phyloP scores from a whole-genome alignment of 108 stramenopile genomes.

The Cyclotella cryptica region DNA sequence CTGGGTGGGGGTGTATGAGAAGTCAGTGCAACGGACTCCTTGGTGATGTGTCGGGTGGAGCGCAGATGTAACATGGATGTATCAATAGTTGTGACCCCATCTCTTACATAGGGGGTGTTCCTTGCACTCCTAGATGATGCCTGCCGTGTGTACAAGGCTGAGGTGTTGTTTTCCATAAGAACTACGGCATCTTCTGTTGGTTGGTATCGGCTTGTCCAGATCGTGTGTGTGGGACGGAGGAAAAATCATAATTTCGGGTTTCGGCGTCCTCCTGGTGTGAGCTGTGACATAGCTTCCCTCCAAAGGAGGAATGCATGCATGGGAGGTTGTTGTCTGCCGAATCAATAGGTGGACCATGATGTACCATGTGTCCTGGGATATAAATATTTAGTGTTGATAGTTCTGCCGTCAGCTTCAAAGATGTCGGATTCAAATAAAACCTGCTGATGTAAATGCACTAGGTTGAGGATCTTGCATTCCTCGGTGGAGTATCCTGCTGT shows the following conservation, averaged over 20 bases:
- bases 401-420: neutral
- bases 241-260: neutral
- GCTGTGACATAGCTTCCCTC: neutral
- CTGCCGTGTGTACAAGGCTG: no score
- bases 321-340: neutral
- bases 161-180: no score
- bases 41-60: no score
- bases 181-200: no score
- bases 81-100: no score
- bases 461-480: constrained; percentile 8
- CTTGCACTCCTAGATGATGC: no score
- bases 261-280: no score
- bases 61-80: no score
- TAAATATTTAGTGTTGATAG: constrained; percentile 17
- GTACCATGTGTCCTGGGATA: neutral
- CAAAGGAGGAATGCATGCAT: neutral
- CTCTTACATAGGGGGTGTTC: no score
- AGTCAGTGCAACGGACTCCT: no score
- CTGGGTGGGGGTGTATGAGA: no score
- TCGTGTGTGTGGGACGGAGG: neutral
- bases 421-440: constrained; percentile 27
- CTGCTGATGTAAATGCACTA: constrained; percentile 23
- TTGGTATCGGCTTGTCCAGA: no score
- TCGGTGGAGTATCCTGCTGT: neutral
- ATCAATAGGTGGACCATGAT: constrained; percentile 9